Conservation (phyloP, 352 stramenopile genomes). For the Pythium periplocum region DNA sequence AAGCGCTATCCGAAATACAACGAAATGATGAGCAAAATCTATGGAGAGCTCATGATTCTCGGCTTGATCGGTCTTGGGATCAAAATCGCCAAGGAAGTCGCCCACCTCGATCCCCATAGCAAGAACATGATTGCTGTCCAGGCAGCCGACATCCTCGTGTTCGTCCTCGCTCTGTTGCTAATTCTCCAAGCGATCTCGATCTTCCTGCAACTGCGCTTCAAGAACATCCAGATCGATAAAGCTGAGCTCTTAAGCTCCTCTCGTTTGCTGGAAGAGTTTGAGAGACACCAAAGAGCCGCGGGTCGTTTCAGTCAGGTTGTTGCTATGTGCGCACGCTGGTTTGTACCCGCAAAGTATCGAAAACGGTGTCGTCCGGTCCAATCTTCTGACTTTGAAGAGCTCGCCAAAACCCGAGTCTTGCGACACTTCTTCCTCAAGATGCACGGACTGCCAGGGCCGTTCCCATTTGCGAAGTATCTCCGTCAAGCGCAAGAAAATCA, state of each 20-base stretch:
- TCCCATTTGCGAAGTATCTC: conserved; percentile 68
- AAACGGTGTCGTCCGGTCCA: not conserved
- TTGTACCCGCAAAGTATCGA: no score
- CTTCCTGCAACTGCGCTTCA: no score
- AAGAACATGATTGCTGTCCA: conserved; percentile 24
- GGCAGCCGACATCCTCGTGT: conserved; percentile 18
- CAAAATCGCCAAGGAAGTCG: conserved; percentile 24
- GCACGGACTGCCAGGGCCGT: conserved; percentile 17
- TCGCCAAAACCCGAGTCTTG: conserved; percentile 12
- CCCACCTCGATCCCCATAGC: conserved; percentile 8
- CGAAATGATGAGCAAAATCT: conserved; percentile 58
- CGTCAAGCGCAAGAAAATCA: conserved; percentile 62
- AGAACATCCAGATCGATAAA: no score
- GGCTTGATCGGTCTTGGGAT: conserved; percentile 27
- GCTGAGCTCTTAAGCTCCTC: no score
- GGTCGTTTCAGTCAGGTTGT: no score
- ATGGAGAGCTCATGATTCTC: conserved; percentile 19
- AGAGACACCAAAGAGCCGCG: no score
- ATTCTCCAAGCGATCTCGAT: no score
- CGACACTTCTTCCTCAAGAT: conserved; percentile 18
- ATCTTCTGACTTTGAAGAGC: conserved; percentile 5
- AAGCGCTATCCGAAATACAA: conserved; percentile 52
- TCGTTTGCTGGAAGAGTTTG: conserved; percentile 8
- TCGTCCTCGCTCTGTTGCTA: not conserved
- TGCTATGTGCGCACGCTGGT: no score